A percentile compares a stretch with the other conserved stretches of the same genome.
phyloP scores from a whole-genome alignment of 1,139 yeast species.

The Entelexis paramagnoliae region DNA sequence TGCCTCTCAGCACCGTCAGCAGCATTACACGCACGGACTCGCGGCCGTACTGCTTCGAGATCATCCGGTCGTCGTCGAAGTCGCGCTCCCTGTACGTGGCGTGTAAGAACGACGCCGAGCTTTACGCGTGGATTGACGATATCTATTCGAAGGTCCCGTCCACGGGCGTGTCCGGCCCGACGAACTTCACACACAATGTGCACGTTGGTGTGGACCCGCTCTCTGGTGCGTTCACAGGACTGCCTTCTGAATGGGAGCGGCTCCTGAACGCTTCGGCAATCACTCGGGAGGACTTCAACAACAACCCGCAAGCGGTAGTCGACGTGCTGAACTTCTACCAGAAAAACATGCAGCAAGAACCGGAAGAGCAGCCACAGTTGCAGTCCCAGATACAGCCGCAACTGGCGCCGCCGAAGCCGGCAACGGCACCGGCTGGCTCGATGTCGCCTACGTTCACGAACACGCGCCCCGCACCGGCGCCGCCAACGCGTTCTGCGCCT shows the following conservation, averaged over 20 bases:
- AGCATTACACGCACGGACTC: conserved; percentile 54
- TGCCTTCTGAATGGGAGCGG: conserved; percentile 39
- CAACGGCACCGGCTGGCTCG: neutral
- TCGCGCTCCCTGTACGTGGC: conserved; percentile 63
- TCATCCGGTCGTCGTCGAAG: conserved; percentile 43
- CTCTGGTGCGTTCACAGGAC: conserved; percentile 40
- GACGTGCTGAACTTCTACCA: conserved; percentile 84
- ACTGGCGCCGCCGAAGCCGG: neutral
- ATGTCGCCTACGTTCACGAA: conserved; percentile 19
- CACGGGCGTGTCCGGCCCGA: conserved; percentile 48
- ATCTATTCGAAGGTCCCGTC: conserved; percentile 80
- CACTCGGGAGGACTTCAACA: conserved; percentile 38
- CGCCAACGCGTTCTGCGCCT: conserved; percentile 13
- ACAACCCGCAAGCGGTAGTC: conserved; percentile 46
- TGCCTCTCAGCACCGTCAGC: conserved; percentile 48
- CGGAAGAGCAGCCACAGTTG: neutral
- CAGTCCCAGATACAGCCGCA: neutral
- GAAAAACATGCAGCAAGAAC: conserved; percentile 19
- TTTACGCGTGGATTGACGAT: conserved; percentile 85
- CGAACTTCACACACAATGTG: conserved; percentile 39
- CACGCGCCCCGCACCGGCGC: conserved; percentile 22
- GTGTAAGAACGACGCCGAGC: conserved; percentile 67
- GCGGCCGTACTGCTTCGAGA: conserved; percentile 66
- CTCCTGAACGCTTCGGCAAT: conserved; percentile 37
- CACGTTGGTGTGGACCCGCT: conserved; percentile 40